These are phyloP conservation scores for Pichia sp. DNA, from an alignment of 1,139 yeast genomes.

Conservation along the genomic window DNA sequence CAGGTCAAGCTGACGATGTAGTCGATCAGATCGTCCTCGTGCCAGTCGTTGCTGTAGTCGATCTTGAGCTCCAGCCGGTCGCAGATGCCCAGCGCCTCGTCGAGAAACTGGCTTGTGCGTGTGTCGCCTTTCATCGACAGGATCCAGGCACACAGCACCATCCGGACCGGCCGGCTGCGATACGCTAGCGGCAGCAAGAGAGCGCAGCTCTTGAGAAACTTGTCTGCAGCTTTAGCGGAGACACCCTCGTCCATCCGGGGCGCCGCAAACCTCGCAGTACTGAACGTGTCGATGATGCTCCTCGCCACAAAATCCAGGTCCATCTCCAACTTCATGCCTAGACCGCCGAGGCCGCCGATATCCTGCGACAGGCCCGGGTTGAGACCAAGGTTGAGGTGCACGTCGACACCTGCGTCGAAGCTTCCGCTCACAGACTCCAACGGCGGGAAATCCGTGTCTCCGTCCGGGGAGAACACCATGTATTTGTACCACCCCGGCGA, in stretches of 20 bases:
- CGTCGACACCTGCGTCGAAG: neutral
- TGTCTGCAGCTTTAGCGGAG: neutral
- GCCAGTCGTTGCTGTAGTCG: constrained; percentile 3
- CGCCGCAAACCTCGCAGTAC: neutral
- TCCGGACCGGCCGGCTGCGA: constrained; percentile 29
- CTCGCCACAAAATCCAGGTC: constrained; percentile 8
- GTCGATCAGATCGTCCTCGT: constrained; percentile 14
- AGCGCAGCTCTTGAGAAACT: constrained; percentile 29
- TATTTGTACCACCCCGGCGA: constrained; percentile 3
- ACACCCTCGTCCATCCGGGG: neutral
- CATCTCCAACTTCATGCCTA: neutral
- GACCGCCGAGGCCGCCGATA: neutral
- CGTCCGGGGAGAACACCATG: neutral
- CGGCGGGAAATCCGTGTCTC: neutral
- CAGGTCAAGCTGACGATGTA: constrained; percentile 20
- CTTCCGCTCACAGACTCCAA: neutral
- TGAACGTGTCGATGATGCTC: constrained; percentile 8
- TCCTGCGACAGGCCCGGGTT: neutral
- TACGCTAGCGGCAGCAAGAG: constrained; percentile 34
- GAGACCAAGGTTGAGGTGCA: neutral
- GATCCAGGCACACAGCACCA: constrained; percentile 23
- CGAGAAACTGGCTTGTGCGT: constrained; percentile 13
- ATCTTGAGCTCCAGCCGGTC: constrained; percentile 13
- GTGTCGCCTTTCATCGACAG: constrained; percentile 8
- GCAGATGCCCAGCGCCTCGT: constrained; percentile 13